phyloP scores from a whole-genome alignment of 2,329 filamentous ascomycete genomes.

The Fusarium floridanum region DNA sequence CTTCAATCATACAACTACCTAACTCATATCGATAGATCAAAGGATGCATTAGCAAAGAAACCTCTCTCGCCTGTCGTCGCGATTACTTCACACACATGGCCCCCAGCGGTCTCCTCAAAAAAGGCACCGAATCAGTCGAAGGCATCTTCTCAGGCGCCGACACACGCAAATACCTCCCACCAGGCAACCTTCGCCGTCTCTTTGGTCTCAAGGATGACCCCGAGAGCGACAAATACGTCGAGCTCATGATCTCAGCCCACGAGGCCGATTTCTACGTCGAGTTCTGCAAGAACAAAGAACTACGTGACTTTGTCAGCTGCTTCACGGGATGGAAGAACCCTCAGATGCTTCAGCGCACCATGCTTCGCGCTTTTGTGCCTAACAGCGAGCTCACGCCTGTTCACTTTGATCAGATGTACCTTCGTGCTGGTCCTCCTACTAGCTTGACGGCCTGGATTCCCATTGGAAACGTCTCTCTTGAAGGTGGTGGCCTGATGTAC shows the following conservation, averaged over 20 bases:
- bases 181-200: not conserved
- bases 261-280: not conserved
- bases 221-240: not conserved
- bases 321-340: constrained; percentile 26
- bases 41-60: constrained; percentile 16
- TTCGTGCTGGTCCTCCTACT: not conserved
- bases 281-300: constrained; percentile 12
- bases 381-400: not conserved
- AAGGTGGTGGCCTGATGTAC: not conserved
- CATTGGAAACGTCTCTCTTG: not conserved
- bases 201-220: not conserved
- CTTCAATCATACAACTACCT: not conserved
- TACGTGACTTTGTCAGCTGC: constrained; percentile 11
- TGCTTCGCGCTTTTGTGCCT: not conserved
- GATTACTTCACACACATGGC: constrained; percentile 25
- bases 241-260: not conserved
- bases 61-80: constrained; percentile 13
- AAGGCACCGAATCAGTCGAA: not conserved
- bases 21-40: not conserved
- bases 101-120: constrained; percentile 19
- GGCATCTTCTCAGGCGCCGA: not conserved
- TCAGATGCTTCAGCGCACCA: constrained; percentile 25
- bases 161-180: constrained; percentile 1
- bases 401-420: constrained; percentile 1
- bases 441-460: not conserved